Evolutionary conservation across 805 yeast species (phyloP), one percentile per base, ranked within the genome.

Genomic region (Phaffomyces antillensis): DNA sequence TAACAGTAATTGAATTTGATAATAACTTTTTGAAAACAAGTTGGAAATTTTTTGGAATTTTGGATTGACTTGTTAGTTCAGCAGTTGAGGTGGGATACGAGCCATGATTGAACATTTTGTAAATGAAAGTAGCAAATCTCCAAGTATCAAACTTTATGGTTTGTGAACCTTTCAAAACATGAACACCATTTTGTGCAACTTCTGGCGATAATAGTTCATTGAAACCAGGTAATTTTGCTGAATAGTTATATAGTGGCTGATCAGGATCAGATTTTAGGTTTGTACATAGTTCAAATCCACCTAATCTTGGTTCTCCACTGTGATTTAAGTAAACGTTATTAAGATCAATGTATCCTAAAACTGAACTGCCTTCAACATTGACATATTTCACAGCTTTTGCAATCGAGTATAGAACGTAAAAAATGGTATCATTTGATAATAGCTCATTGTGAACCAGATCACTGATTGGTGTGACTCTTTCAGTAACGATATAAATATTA

Each of bases 241-340:
- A 70, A 36, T 59, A 58, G 33, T 72, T 60, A 50, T 69, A 74
- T 2, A 63, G 11, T 5, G 61, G 50, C 17, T 54, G 58, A n/a
- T 55, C 54, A 3, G 55, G 57, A 35, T 54, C 62, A 6, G 60
- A 54, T 41, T 74, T 66, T 37, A 74, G 59, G 44, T 69, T 74
- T 2, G 83, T 72, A 32, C 79, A 63, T 1, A 82, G 61, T 61
- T 90, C 97, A 55, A 89, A 79, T 1, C 96, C 96, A 47, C 85
- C 84, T 25, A 90, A 59, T 47, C 79, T 82, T 91, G 96, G 87
- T 56, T 85, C 95, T 13, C 96, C 96, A 15, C 70, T 58, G 28
- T 71, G 74, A 44, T 76, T 83, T 15, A 86, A 79, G 59, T 67
- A 89, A 1, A 90, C 72, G 1, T 85, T 75, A 36, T 75, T 68